A percentile compares a stretch with the other conserved stretches of the same genome.
These are phyloP conservation scores for Ustilago cynodontis DNA, from an alignment of 1,284 basidiomycete species.

Conservation along the genomic window DNA sequence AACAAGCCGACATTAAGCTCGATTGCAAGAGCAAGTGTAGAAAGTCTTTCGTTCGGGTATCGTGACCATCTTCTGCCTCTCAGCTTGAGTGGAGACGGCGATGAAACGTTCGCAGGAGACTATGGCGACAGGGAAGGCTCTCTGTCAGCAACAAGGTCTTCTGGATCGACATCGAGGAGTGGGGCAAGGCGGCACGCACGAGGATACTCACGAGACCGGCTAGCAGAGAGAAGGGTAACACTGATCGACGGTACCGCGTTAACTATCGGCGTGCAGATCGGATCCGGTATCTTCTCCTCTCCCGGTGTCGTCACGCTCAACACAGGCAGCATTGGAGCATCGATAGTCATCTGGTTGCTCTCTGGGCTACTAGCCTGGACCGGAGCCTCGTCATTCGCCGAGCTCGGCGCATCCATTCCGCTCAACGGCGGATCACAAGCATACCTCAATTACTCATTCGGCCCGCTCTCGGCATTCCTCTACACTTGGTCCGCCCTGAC, in stretches of 20 bases:
- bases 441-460: conserved; percentile 82
- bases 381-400: conserved; percentile 77
- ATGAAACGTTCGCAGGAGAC: conserved; percentile 49
- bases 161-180: conserved; percentile 8
- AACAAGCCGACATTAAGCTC: conserved; percentile 9
- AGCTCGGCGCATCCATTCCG: conserved; percentile 72
- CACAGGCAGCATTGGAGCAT: conserved; percentile 63
- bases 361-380: conserved; percentile 66
- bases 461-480: conserved; percentile 76
- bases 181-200: conserved; percentile 17
- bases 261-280: conserved; percentile 67
- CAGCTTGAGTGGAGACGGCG: conserved; percentile 50
- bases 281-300: conserved; percentile 68
- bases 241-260: conserved; percentile 54
- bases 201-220: conserved; percentile 21
- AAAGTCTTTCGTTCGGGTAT: conserved; percentile 59
- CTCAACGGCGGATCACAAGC: conserved; percentile 74
- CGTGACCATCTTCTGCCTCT: conserved; percentile 58
- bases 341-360: conserved; percentile 63
- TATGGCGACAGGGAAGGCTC: conserved; percentile 56
- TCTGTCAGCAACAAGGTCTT: conserved; percentile 16
- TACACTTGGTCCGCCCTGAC: conserved; percentile 70
- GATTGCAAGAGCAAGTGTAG: conserved; percentile 46
- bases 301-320: conserved; percentile 67
- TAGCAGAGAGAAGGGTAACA: conserved; percentile 32